These are phyloP conservation scores for Thelephora aurantiotincta DNA, from an alignment of 768 basidiomycete species.

Conservation along the genomic window DNA sequence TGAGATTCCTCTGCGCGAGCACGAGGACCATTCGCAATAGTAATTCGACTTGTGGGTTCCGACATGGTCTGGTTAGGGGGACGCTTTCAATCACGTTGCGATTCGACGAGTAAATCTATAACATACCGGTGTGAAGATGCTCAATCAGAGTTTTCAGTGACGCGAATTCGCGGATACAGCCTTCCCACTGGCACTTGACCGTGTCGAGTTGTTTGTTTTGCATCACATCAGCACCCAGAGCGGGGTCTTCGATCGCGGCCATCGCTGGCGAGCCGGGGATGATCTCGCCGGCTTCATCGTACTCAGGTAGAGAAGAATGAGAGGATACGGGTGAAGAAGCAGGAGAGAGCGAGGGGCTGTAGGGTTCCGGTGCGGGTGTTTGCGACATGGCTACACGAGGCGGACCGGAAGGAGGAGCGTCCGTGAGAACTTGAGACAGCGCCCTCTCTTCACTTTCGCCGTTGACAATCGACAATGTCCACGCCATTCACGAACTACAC, in stretches of 20 bases:
- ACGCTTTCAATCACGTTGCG: background rate
- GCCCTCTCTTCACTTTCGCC: background rate
- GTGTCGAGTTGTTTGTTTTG: conserved; percentile 28
- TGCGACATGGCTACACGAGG: background rate
- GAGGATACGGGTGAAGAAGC: conserved; percentile 27
- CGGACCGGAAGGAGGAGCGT: background rate
- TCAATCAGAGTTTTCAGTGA: conserved; percentile 64
- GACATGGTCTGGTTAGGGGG: conserved; percentile 46
- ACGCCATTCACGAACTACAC: conserved; percentile 15
- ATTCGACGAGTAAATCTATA: background rate
- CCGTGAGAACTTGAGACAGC: background rate
- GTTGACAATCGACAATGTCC: conserved; percentile 8
- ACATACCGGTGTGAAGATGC: conserved; percentile 71
- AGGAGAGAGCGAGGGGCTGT: conserved; percentile 24
- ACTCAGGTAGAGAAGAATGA: conserved; percentile 8
- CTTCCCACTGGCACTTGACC: conserved; percentile 74
- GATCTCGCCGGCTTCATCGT: conserved; percentile 11
- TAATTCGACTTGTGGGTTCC: conserved; percentile 75
- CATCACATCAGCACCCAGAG: conserved; percentile 2
- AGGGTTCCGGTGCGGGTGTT: conserved; percentile 4
- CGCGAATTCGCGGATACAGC: conserved; percentile 60
- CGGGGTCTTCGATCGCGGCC: too few relatives aligned
- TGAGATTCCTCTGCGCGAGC: conserved; percentile 61
- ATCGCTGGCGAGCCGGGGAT: conserved; percentile 8
- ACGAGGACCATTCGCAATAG: conserved; percentile 82